Evolutionary conservation across 2,329 filamentous ascomycete genomes (phyloP), one percentile per base, ranked within the genome.

Genomic region (Fusarium robinianum): DNA sequence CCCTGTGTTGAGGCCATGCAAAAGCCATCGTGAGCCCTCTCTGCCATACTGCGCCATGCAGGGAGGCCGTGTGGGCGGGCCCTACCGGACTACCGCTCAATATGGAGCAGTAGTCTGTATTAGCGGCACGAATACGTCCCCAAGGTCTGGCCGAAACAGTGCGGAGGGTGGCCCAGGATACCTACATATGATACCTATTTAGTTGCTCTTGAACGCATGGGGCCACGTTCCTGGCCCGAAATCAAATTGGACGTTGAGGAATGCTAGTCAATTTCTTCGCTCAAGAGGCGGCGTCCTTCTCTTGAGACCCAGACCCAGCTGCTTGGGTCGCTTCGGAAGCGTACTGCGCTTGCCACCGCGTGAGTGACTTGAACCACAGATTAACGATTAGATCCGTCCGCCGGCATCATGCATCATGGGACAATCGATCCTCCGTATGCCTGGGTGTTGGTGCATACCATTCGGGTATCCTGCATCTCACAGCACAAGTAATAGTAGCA

Each of bases 241-340:
- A 41, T 49, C 46, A 41, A 47, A 42, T 45, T 41, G 47, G 34
- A 26, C 41, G 30, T 17, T 9, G 36, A 49, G 56, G 58, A 61
- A 61, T 61, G 58, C 38, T 47, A 23, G 23, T 24, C 36, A 61
- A 57, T 61, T 55, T 49, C 42, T 33, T 48, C 34, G 17, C 21
- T 41, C 30, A 24, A 45, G 32, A 46, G 39, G 36, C 35, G 31
- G 25, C 37, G 45, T 34, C 37, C 40, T 38, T 51, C 37, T 52
- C 37, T 47, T 32, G 30, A 30, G 17, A 34, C 34, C 26, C 27
- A 41, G 39, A 56, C 42, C 54, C 58, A 42, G 43, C 36, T 45
- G 44, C 36, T 46, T 46, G 50, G 58, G 33, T 48, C 43, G 40
- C 39, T 23, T 24, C n/a, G n/a, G n/a, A n/a, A n/a, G n/a, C n/a